Conservation (phyloP, 2,329 filamentous ascomycete species). For the Rhinocladiella mackenziei region DNA sequence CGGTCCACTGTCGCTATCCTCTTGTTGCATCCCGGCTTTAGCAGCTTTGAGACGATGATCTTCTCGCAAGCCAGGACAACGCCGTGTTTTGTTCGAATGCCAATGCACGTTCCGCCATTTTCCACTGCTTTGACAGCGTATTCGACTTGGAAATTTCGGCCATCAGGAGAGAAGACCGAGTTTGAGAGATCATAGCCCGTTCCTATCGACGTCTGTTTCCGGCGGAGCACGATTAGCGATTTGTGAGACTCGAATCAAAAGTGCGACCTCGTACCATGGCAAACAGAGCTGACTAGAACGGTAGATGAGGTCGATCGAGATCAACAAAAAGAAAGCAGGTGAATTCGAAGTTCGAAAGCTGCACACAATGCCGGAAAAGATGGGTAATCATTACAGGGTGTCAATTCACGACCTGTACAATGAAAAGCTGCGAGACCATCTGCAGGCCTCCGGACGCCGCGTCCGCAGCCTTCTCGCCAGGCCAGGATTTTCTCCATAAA, state of each 20-base stretch:
- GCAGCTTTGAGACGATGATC: conserved; percentile 88
- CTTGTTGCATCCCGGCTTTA: conserved; percentile 95
- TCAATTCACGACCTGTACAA: too few relatives aligned
- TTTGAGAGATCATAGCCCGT: conserved; percentile 99
- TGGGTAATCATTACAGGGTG: not conserved
- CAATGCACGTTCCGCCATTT: conserved; percentile 92
- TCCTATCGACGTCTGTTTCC: conserved; percentile 87
- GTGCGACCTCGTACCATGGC: too few relatives aligned
- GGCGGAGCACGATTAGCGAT: conserved; percentile 5
- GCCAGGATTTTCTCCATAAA: too few relatives aligned
- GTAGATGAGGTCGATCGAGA: not conserved
- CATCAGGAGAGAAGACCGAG: conserved; percentile 98
- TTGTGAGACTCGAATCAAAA: too few relatives aligned
- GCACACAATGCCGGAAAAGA: not conserved
- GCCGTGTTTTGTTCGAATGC: conserved; percentile 95
- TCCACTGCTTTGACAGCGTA: conserved; percentile 98
- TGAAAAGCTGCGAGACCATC: not conserved
- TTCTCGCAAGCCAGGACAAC: conserved; percentile 96
- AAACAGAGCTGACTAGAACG: too few relatives aligned
- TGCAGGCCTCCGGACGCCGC: not conserved
- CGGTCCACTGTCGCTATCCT: conserved; percentile 91
- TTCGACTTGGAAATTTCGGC: conserved; percentile 97
- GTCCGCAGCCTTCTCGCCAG: not conserved
- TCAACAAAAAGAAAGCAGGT: not conserved
- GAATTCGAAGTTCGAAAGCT: not conserved